Conservation (phyloP, 345 rosid species). For the Hirschfeldia incana region DNA sequence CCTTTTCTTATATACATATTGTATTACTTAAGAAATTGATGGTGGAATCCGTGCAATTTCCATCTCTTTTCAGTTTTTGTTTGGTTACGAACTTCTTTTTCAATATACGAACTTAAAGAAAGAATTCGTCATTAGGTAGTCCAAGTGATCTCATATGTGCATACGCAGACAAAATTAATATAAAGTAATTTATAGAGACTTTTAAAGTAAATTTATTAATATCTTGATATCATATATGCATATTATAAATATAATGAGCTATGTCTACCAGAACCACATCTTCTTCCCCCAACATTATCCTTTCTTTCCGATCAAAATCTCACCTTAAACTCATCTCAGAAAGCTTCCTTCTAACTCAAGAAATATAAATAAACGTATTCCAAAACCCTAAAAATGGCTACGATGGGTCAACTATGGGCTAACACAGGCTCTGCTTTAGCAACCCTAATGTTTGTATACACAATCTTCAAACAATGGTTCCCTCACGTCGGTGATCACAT, state of each 20-base stretch:
- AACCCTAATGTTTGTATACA: conserved; percentile 36
- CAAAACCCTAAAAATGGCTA: conserved; percentile 15
- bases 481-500: conserved; percentile 36
- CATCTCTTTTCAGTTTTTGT: conserved; percentile 15
- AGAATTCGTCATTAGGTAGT: conserved; percentile 2
- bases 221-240: neutral
- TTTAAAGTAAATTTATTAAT: neutral
- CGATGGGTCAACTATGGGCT: conserved; percentile 32
- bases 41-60: conserved; percentile 8
- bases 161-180: neutral
- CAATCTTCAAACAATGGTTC: conserved; percentile 38
- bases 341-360: neutral
- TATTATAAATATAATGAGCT: neutral
- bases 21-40: neutral
- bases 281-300: neutral
- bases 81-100: neutral
- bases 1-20: neutral
- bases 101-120: neutral
- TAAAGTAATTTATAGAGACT: neutral
- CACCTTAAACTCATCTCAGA: neutral
- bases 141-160: conserved; percentile 4
- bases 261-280: conserved; percentile 8
- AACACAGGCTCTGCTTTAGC: conserved; percentile 38
- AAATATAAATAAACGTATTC: neutral
- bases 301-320: conserved; percentile 6